phyloP scores from a whole-genome alignment of 352 stramenopile genomes.

The Phytophthora megakarya region DNA sequence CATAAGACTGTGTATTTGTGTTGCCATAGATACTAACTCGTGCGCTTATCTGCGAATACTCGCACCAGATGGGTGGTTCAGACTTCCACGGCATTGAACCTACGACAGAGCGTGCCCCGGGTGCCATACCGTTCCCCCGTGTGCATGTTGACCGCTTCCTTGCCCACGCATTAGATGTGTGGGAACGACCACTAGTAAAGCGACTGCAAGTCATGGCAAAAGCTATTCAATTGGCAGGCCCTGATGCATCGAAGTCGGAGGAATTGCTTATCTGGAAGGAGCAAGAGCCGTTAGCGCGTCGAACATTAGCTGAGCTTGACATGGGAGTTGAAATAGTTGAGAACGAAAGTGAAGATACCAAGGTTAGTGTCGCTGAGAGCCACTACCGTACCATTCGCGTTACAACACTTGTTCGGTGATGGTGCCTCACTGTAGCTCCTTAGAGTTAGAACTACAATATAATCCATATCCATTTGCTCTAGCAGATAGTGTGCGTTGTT shows the following conservation, averaged over 20 bases:
- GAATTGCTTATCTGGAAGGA: constrained; percentile 65
- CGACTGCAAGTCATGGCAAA: constrained; percentile 44
- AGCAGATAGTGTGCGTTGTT: neutral
- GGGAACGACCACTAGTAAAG: constrained; percentile 62
- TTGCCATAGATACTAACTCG: neutral
- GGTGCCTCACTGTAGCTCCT: neutral
- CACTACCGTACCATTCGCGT: constrained; percentile 44
- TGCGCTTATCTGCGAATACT: constrained; percentile 8
- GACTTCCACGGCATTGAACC: constrained; percentile 86
- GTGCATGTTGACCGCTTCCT: constrained; percentile 76
- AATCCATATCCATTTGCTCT: neutral
- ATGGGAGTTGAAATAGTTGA: constrained; percentile 34
- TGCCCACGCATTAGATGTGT: constrained; percentile 66
- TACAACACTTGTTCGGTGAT: constrained; percentile 19
- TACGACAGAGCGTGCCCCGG: constrained; percentile 65
- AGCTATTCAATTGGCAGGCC: constrained; percentile 18
- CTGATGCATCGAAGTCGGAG: constrained; percentile 15
- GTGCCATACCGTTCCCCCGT: constrained; percentile 77
- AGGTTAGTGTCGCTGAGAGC: constrained; percentile 2
- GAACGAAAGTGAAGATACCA: constrained; percentile 5
- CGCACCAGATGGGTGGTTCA: constrained; percentile 69
- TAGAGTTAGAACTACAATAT: constrained; percentile 17
- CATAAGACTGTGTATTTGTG: neutral
- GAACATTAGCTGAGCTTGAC: constrained; percentile 40
- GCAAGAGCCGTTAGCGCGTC: constrained; percentile 40